phyloP scores from a whole-genome alignment of 2,329 filamentous ascomycete species.

The Nemania sp. region DNA sequence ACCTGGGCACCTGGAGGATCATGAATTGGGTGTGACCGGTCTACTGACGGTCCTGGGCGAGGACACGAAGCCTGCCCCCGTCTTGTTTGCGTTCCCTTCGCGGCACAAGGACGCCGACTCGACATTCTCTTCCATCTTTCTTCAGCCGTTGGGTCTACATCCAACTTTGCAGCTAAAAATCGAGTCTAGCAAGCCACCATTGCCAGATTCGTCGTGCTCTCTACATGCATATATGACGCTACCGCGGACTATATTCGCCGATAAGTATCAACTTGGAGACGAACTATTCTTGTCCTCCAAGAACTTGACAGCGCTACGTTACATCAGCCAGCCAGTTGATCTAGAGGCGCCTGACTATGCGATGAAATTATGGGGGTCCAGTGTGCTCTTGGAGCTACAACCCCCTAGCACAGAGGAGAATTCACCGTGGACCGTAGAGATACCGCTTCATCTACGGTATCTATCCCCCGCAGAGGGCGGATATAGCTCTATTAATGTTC shows the following conservation, averaged over 20 bases:
- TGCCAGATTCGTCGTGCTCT: constrained; percentile 71
- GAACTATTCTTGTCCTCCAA: constrained; percentile 83
- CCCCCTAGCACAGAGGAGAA: constrained; percentile 59
- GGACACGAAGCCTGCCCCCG: constrained; percentile 76
- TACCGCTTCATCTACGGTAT: constrained; percentile 90
- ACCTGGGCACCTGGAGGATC: constrained; percentile 68
- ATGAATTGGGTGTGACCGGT: constrained; percentile 83
- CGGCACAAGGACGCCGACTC: constrained; percentile 73
- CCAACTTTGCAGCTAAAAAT: constrained; percentile 80
- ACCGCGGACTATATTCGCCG: constrained; percentile 83
- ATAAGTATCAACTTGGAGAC: constrained; percentile 86
- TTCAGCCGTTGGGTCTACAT: constrained; percentile 83
- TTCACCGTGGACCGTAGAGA: constrained; percentile 71
- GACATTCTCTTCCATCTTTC: constrained; percentile 73
- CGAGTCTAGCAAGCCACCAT: constrained; percentile 62
- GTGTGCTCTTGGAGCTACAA: constrained; percentile 79
- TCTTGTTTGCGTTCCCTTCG: constrained; percentile 85
- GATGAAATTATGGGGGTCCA: constrained; percentile 81
- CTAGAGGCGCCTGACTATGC: constrained; percentile 91
- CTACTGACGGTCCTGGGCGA: constrained; percentile 83
- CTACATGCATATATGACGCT: constrained; percentile 86
- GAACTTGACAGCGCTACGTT: constrained; percentile 76
- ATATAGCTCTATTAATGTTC: constrained; percentile 68
- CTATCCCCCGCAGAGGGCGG: constrained; percentile 71
- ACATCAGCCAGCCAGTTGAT: constrained; percentile 81